Percentiles rank a stretch among this genome's conserved stretches.
Evolutionary conservation across 768 basidiomycete species (phyloP).

Genomic region (Boletales sp.): DNA sequence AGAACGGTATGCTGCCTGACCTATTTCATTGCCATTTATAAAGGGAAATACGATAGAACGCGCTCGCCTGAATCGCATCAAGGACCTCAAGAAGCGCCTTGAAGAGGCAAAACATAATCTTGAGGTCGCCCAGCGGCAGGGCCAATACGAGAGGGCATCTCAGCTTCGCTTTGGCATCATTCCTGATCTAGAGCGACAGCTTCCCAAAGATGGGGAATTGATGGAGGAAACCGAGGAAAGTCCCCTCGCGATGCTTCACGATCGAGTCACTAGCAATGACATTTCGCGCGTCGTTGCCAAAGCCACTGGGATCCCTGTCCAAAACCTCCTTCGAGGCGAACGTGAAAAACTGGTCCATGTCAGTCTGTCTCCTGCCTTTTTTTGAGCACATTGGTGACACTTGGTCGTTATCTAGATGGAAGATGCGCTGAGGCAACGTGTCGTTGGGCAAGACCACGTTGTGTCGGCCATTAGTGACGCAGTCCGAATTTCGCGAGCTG

Average conservation of each 20-base stretch:
- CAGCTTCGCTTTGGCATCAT: conserved; percentile 83
- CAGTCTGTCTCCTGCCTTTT: conserved; percentile 24
- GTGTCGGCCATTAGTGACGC: conserved; percentile 83
- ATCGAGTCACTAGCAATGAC: conserved; percentile 84
- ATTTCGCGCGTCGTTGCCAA: conserved; percentile 86
- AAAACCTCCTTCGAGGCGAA: conserved; percentile 85
- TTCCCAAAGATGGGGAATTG: conserved; percentile 51
- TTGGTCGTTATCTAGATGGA: conserved; percentile 66
- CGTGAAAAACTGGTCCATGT: conserved; percentile 87
- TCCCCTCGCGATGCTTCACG: conserved; percentile 69
- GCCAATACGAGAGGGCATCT: conserved; percentile 81
- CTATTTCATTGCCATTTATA: background rate
- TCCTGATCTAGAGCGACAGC: conserved; percentile 69
- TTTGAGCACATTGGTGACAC: background rate
- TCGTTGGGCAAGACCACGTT: conserved; percentile 93
- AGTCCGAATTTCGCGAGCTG: conserved; percentile 88
- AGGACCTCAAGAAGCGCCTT: conserved; percentile 67
- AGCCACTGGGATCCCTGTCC: conserved; percentile 87
- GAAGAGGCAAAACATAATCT: conserved; percentile 84
- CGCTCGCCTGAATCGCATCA: conserved; percentile 61
- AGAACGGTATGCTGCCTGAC: conserved; percentile 46
- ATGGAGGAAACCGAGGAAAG: conserved; percentile 40
- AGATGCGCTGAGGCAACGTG: conserved; percentile 61
- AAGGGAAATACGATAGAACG: conserved; percentile 46
- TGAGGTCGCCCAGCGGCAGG: conserved; percentile 85